Base-by-base conservation (phyloP, 768 basidiomycete species). In the Coprinopsis sp. region DNA sequence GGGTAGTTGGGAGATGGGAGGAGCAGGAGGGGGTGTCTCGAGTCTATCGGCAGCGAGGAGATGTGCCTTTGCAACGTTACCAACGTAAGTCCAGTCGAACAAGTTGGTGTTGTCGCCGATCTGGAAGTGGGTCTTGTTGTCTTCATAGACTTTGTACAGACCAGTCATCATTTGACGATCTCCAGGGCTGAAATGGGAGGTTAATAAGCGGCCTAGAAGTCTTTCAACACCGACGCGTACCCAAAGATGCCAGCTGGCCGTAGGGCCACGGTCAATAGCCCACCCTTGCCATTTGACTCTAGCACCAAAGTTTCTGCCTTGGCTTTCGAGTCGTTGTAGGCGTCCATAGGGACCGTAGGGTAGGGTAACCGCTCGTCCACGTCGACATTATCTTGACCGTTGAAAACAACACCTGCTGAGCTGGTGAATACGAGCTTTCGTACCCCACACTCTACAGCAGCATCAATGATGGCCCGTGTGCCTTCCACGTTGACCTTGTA, bases 221-320 rank as follows among this genome's bases (percentile, higher is more conserved):
- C 24, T 33, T 22, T 4, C 42, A 22, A 23, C 41, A 22, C 43
- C 11, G 13, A 12, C 11, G 64, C 83, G 42, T 52, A 90, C 92
- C 96, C 96, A 57, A 97, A 98, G 56, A 98, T 96, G 2, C 95
- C 93, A 14, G 94, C 84, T 1, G 95, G 95, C 30, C 96, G 73
- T 33, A 98, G 67, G 12, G 93, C 88, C 37, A 94, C 91, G 1
- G 96, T 98, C 51, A 89, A 65, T 5, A 98, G 71, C 12, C 88
- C 91, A 18, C 77, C 79, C 56, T 84, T 79, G 3, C 87, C 90
- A 56, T 97, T 99, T 12, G 96, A 89, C 23, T 73, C 81, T 2
- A 99, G 70, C 6, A 97, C 84, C 29, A 87, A 70, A 28, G 77
- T 72, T 64, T 98, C 95, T 0, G 87, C 94, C 61, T 86, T 78